Percentiles rank a stretch among this genome's conserved stretches.
Conservation (phyloP, 345 rosid genomes). For the Aquilaria malaccensis region DNA sequence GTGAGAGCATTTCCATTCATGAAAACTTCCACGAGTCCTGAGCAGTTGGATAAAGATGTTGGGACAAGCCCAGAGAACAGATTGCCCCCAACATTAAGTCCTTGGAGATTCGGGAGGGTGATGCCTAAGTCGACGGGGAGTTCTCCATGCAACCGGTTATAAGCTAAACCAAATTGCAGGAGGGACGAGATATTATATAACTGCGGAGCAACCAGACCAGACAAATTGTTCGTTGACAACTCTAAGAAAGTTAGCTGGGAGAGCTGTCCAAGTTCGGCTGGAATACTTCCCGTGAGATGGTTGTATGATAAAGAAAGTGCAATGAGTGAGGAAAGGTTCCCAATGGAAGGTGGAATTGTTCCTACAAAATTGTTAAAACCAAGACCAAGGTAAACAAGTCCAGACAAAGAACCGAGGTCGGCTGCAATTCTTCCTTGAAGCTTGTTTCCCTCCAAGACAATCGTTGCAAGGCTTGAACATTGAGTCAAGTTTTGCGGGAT, state of each 20-base stretch:
- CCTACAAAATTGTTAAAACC: conserved; percentile 7
- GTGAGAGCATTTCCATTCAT: conserved; percentile 1
- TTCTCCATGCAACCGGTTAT: conserved; percentile 18
- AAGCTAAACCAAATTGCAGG: neutral
- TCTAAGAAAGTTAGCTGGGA: neutral
- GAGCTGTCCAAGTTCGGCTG: conserved; percentile 7
- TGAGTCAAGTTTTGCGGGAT: neutral
- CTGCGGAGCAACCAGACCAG: conserved; percentile 16
- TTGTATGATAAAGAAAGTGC: neutral
- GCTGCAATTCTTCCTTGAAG: conserved; percentile 12
- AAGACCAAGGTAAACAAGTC: neutral
- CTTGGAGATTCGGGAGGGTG: conserved; percentile 6
- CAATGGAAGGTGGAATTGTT: conserved; percentile 8
- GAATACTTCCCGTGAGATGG: conserved; percentile 13
- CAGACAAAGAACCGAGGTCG: conserved; percentile 2
- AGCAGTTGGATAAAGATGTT: conserved; percentile 16
- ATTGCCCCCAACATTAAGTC: neutral
- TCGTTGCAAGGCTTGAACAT: neutral
- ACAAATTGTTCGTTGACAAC: conserved; percentile 2
- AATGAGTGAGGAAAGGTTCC: conserved; percentile 18
- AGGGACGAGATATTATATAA: conserved; percentile 16
- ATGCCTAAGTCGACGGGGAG: conserved; percentile 14
- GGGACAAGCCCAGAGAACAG: conserved; percentile 17
- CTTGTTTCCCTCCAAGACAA: neutral
- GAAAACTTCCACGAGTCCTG: neutral